Percentiles rank a stretch among this genome's conserved stretches.
Conservation (phyloP, 2,329 filamentous ascomycete species). For the Beauveria rudraprayagi region DNA sequence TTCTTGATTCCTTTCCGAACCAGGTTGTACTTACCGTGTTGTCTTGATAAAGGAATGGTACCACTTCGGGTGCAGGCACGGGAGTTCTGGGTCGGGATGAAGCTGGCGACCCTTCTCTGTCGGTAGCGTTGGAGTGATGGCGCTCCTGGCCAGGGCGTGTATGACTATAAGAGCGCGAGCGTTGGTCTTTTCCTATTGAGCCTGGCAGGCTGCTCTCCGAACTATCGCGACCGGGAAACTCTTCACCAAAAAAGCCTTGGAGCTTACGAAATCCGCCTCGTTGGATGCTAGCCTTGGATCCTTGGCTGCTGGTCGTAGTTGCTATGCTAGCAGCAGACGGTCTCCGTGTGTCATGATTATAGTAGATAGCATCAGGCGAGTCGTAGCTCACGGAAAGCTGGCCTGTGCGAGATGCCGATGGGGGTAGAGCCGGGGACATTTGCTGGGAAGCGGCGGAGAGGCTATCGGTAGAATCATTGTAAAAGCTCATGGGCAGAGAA, state of each 20-base stretch:
- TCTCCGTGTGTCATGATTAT: conserved; percentile 62
- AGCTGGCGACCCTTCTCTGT: conserved; percentile 67
- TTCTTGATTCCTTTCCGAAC: neutral
- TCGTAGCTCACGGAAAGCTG: conserved; percentile 44
- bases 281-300: conserved; percentile 65
- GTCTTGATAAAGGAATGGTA: conserved; percentile 95
- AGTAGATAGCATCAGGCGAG: conserved; percentile 52
- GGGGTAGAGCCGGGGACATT: conserved; percentile 63
- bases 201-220: conserved; percentile 61
- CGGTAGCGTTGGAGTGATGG: conserved; percentile 70
- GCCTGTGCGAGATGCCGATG: conserved; percentile 26
- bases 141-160: conserved; percentile 58
- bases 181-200: conserved; percentile 48
- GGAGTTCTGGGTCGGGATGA: conserved; percentile 77
- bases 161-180: conserved; percentile 56
- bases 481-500: conserved; percentile 52
- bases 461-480: conserved; percentile 68
- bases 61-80: conserved; percentile 82
- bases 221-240: conserved; percentile 66
- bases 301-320: conserved; percentile 75
- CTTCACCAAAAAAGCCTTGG: conserved; percentile 88
- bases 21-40: conserved; percentile 45
- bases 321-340: conserved; percentile 78
- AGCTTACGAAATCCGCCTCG: conserved; percentile 72
- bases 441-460: conserved; percentile 54